Percentiles rank a stretch among this genome's conserved stretches.
Conservation (phyloP, 73 alveolate genomes). For the Paramecium sexaurelia region DNA sequence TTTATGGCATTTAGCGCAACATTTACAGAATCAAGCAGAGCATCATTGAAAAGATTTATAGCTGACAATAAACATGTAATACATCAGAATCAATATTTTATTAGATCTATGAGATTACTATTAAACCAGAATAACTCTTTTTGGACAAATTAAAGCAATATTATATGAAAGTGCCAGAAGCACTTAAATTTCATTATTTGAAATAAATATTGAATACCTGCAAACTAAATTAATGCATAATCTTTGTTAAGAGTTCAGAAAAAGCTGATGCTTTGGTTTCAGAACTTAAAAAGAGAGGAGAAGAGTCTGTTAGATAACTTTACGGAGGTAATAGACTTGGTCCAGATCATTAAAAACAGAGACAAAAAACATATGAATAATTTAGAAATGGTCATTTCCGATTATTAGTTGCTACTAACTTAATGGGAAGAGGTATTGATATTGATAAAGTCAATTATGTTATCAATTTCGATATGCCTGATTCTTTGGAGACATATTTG, state of each 20-base stretch:
- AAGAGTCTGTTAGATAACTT: constrained; percentile 29
- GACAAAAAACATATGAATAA: constrained; percentile 36
- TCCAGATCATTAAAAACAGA: neutral
- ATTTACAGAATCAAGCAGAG: constrained; percentile 90
- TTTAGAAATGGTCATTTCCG: constrained; percentile 97
- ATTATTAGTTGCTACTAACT: constrained; percentile 99
- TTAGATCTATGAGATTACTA: constrained; percentile 10
- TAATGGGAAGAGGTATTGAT: constrained; percentile 99
- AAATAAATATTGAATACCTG: constrained; percentile 66
- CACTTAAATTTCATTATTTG: constrained; percentile 81
- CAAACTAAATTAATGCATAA: constrained; percentile 48
- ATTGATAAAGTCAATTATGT: constrained; percentile 99
- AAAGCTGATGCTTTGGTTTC: constrained; percentile 58
- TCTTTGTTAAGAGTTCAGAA: constrained; percentile 49
- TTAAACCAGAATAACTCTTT: constrained; percentile 79
- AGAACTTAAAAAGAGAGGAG: constrained; percentile 28
- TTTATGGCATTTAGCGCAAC: constrained; percentile 99
- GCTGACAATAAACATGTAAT: constrained; percentile 57
- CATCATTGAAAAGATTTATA: constrained; percentile 93
- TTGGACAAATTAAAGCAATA: constrained; percentile 98
- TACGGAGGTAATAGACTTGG: neutral
- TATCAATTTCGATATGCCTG: constrained; percentile 97
- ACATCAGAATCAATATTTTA: neutral
- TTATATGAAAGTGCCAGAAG: constrained; percentile 96
- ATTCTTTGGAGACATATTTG: constrained; percentile 77